Percentiles rank a stretch among this genome's conserved stretches.
Evolutionary conservation across 768 basidiomycete genomes (phyloP).

Genomic region (Imleria badia): DNA sequence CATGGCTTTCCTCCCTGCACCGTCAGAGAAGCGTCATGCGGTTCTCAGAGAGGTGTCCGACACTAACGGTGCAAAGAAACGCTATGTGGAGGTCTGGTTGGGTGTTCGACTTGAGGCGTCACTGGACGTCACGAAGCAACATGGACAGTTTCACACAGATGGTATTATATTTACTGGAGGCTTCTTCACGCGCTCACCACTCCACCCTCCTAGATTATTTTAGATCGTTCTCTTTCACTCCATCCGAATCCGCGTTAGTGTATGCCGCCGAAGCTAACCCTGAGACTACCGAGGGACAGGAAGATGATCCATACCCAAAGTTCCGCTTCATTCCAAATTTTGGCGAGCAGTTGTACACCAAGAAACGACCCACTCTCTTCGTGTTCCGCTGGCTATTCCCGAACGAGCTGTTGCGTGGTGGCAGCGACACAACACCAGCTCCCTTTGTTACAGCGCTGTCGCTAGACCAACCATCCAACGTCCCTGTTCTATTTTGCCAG

Average conservation of each 20-base stretch:
- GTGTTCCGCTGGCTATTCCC: constrained; percentile 47
- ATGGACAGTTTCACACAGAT: constrained; percentile 62
- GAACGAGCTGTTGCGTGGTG: background rate
- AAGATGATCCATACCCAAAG: constrained; percentile 34
- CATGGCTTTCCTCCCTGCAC: constrained; percentile 43
- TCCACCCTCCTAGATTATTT: constrained; percentile 45
- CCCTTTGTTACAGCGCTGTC: constrained; percentile 12
- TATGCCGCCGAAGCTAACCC: constrained; percentile 61
- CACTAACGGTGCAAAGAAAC: constrained; percentile 34
- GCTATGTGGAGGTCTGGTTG: constrained; percentile 62
- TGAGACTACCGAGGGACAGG: constrained; percentile 17
- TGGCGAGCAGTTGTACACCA: constrained; percentile 60
- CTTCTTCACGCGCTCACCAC: background rate
- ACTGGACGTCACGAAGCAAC: constrained; percentile 55
- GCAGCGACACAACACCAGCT: constrained; percentile 8
- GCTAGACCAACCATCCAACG: constrained; percentile 1
- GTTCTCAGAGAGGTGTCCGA: constrained; percentile 42
- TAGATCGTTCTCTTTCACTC: constrained; percentile 52
- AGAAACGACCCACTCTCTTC: constrained; percentile 53
- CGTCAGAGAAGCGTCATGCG: constrained; percentile 41
- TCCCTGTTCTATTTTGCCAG: constrained; percentile 51
- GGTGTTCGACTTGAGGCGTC: constrained; percentile 43
- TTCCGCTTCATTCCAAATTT: constrained; percentile 59
- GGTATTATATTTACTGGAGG: constrained; percentile 36
- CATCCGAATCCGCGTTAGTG: constrained; percentile 49